A percentile compares a stretch with the other conserved stretches of the same genome.
Conservation (phyloP, 345 rosid species). For the Eucalyptus coolabah region DNA sequence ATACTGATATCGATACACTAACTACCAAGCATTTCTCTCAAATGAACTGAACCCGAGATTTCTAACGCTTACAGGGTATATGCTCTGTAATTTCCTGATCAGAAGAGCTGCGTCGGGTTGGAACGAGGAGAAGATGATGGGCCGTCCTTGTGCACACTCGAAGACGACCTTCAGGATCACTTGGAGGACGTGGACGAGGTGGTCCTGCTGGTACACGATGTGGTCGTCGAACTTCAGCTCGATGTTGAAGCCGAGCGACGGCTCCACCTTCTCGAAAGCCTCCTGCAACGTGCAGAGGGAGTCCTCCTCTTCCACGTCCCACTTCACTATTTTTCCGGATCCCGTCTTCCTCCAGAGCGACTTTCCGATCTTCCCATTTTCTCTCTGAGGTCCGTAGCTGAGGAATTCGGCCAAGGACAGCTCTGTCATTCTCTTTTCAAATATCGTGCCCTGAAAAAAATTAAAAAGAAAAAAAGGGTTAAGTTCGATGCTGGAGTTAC, state of each 20-base stretch:
- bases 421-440: conserved; percentile 78
- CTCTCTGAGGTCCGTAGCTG: conserved; percentile 64
- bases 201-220: conserved; percentile 43
- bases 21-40: background rate
- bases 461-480: background rate
- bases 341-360: conserved; percentile 54
- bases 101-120: conserved; percentile 89
- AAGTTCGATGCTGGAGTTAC: background rate
- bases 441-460: conserved; percentile 41
- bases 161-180: conserved; percentile 59
- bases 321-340: conserved; percentile 56
- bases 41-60: background rate
- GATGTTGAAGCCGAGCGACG: conserved; percentile 73
- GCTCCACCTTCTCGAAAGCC: conserved; percentile 64
- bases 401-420: conserved; percentile 56
- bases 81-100: conserved; percentile 50
- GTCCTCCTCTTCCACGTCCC: conserved; percentile 74
- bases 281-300: conserved; percentile 65
- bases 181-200: conserved; percentile 50
- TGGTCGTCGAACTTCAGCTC: conserved; percentile 88
- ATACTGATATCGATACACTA: background rate
- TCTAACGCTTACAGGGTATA: conserved; percentile 53
- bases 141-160: conserved; percentile 42
- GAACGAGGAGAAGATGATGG: conserved; percentile 78
- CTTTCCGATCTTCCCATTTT: conserved; percentile 32